Base-by-base conservation (phyloP, 225 moss, liverwort and hornwort species). In the Pseudisothecium myosuroides region DNA sequence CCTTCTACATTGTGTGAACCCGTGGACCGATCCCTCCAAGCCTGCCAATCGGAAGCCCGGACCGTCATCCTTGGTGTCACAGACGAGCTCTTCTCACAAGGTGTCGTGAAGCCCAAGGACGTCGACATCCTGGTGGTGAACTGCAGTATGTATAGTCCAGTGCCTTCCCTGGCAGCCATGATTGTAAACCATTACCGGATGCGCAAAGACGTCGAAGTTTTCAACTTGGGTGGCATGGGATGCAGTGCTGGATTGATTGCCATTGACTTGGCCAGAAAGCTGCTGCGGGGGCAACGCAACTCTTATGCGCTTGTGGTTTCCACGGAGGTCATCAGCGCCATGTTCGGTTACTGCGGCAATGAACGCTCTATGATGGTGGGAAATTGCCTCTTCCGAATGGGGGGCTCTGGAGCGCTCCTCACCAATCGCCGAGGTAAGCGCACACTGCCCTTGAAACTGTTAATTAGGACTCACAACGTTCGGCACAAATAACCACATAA, bases 161-260 rank as follows among this genome's bases (percentile, higher is more conserved):
- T 90, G 20, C 93, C 91, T 12, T 91, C 94, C 50, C 86, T 94
- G 24, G 55, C 94, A 21, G 88, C 94, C 86, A 91, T 92, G 90
- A 65, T 93, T 22, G 81, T 94, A 24, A 94, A 91, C 86, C 88
- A 83, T 77, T 93, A 91, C 88, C 80, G 83, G 90, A 88, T 94
- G 94, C 82, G 90, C 21, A 64, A 87, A 29, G 92, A 94, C 60
- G 65, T 93, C 73, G 89, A 90, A 50, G 89, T 90, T 20, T 90
- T 84, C 90, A 94, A 92, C 85, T 75, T 93, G 87, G 91, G 92
- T 9, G 94, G 94, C 34, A 94, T 94, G 92, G 92, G 92, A 19
- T 94, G 92, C 68, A 94, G 92, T 64, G 91, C 94, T 31, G 92
- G 94, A 24, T 36, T 93, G 65, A 90, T 94, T 52, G 84, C 94